Evolutionary conservation across 169 alveolate species (phyloP), one percentile per base, ranked within the genome.

Genomic region (Babesia bigemina): DNA sequence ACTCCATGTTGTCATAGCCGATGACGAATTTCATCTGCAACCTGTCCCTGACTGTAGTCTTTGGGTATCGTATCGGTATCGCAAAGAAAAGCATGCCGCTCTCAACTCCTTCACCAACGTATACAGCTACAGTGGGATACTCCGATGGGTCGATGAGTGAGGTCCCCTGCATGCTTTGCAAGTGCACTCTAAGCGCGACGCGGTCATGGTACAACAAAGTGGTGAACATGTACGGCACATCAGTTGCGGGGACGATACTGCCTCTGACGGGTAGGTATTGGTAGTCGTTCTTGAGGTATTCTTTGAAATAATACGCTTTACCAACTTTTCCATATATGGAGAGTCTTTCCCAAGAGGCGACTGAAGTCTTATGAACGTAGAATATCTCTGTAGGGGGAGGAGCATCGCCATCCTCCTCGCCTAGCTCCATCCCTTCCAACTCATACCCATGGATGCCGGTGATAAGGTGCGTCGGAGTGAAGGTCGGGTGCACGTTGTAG

Each of bases 401-500:
- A 16, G n/a, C 22, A 4, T 29, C 55, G 12, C 33, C 6, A 13
- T 21, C 39, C 14, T 42, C 22, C 17, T 1, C 39, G 14, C 26
- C n/a, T 1, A 44, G n/a, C n/a, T 7, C 19, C 56, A 61, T 4
- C n/a, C 55, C 70, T 4, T 21, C 45, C 6, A 61, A 3, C n/a
- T 11, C 50, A 33, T 33, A 33, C 10, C 2, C 6, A 29, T 59
- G 10, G 13, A 61, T 2, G 13, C 22, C 14, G 2, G 70, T 14
- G 13, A 61, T 61, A 10, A 21, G 57, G n/a, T 61, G 70, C 19
- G 70, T 61, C 9, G 50, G 50, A 8, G 36, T 14, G 55, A 16
- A 61, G n/a, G 45, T 42, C 4, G 70, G 70, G 36, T 36, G 22
- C 39, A 61, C 33, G 7, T 53, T 61, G 70, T 61, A 61, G 17